Evolutionary conservation across 257 asterid genomes (phyloP), one percentile per base, ranked within the genome.

Genomic region (Gentiana straminea): DNA sequence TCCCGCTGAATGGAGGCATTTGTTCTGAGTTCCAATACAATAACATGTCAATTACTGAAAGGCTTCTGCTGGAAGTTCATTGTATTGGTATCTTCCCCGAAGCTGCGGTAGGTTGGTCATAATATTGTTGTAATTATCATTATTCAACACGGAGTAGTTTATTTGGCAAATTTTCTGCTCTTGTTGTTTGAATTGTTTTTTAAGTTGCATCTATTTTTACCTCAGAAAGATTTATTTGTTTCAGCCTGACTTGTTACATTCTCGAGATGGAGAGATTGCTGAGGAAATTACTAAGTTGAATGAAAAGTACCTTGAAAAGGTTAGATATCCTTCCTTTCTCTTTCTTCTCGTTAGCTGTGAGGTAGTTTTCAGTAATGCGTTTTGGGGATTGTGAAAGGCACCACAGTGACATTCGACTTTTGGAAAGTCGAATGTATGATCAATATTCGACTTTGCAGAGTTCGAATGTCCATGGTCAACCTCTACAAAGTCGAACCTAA

Each of bases 81-180:
- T 77, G 79, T 75, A 72, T 90, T 62, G 97, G 94, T 64, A 72
- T 90, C 73, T 82, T 76, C 73, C 95, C 93, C 1, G 94, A 86
- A 64, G 62, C 74, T 68, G 76, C 48, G 94, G 97, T 90, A 77
- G 67, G 94, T 66, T 64, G 50, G 55, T 11, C 72, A 45, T 64
- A 55, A 24, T 24, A 24, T 24, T 24, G 24, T 24, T 24, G 24
- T 24, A 24, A 24, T 24, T 24, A 24, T 24, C 24, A 24, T 24
- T 24, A 24, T 62, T 61, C 59, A 54, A 38, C 33, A 48, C 56
- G 64, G 60, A 45, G 4, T 12, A 4, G 2, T 63, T 41, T 5
- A 5, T 41, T 41, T 41, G 46, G 24, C 24, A 24, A 24, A 24
- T 24, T 24, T 10, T 41, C 46, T 5, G 9, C 7, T 41, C 10